phyloP scores from a whole-genome alignment of 108 stramenopile genomes.

The Craspedostauros australis region DNA sequence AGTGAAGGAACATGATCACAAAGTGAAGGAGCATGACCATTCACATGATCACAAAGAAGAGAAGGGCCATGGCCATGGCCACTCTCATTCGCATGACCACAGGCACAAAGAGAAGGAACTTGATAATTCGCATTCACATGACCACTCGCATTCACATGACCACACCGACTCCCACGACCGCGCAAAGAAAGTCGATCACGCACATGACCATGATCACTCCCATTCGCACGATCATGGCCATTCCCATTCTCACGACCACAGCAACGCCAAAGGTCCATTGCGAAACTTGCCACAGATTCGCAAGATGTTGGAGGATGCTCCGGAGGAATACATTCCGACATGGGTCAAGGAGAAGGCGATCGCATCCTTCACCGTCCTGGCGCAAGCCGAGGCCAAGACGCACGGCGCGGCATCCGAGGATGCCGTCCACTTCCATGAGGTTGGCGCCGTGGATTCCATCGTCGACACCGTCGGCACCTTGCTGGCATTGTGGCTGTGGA shows the following conservation, averaged over 20 bases:
- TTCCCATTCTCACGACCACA: constrained; percentile 1
- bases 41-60: constrained; percentile 22
- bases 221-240: constrained; percentile 29
- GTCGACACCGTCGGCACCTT: constrained; percentile 90
- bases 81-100: constrained; percentile 18
- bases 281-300: constrained; percentile 77
- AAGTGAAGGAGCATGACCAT: constrained; percentile 15
- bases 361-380: constrained; percentile 72
- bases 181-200: constrained; percentile 3
- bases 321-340: constrained; percentile 48
- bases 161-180: constrained; percentile 18
- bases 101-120: constrained; percentile 6
- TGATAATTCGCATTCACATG: constrained; percentile 14
- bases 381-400: constrained; percentile 80
- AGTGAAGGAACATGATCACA: neutral
- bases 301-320: constrained; percentile 53
- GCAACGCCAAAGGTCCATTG: constrained; percentile 35
- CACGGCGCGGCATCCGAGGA: constrained; percentile 72
- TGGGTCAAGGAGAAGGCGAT: constrained; percentile 64
- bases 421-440: constrained; percentile 92
- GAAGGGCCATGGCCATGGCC: constrained; percentile 16
- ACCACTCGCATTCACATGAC: constrained; percentile 7
- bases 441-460: constrained; percentile 88
- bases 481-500: constrained; percentile 68
- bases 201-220: constrained; percentile 18